Percentiles rank a stretch among this genome's conserved stretches.
Conservation (phyloP, 148 eudicot genomes). For the Cornus suecica region DNA sequence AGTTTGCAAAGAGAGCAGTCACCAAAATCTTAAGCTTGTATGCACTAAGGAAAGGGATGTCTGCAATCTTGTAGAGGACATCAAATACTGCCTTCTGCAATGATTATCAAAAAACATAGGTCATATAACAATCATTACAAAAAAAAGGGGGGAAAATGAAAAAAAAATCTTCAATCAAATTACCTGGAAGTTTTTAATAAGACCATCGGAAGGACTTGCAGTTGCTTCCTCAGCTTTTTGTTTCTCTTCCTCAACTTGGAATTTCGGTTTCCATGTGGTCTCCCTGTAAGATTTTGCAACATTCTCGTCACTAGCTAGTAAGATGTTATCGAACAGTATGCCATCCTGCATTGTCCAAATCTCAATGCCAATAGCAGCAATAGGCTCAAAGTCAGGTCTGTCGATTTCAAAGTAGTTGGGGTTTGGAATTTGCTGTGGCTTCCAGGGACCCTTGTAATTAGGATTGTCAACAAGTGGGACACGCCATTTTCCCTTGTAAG, state of each 20-base stretch:
- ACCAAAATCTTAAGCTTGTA: slow-evolving; percentile 68
- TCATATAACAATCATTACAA: neutral
- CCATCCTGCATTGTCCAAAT: slow-evolving; percentile 98
- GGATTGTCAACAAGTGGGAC: slow-evolving; percentile 88
- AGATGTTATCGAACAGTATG: slow-evolving; percentile 78
- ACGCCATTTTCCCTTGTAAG: slow-evolving; percentile 94
- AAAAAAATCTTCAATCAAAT: neutral
- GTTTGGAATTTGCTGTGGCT: slow-evolving; percentile 79
- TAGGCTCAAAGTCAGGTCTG: slow-evolving; percentile 77
- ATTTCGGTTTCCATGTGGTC: slow-evolving; percentile 83
- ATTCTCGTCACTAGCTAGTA: slow-evolving; percentile 76
- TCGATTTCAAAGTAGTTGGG: slow-evolving; percentile 80
- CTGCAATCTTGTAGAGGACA: slow-evolving; percentile 80
- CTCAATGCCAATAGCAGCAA: slow-evolving; percentile 96
- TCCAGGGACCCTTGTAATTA: slow-evolving; percentile 89
- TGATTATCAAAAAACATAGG: neutral
- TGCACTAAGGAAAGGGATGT: slow-evolving; percentile 71
- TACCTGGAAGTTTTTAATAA: slow-evolving; percentile 77
- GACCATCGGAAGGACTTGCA: slow-evolving; percentile 39
- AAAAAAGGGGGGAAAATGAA: neutral
- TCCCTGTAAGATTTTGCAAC: slow-evolving; percentile 60
- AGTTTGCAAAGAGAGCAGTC: slow-evolving; percentile 13
- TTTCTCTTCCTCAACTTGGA: slow-evolving; percentile 73
- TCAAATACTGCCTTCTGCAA: slow-evolving; percentile 87
- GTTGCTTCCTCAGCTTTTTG: slow-evolving; percentile 79